These are phyloP conservation scores for Bimuria novae-zelandiae DNA, from an alignment of 2,329 filamentous ascomycete genomes.

Conservation along the genomic window DNA sequence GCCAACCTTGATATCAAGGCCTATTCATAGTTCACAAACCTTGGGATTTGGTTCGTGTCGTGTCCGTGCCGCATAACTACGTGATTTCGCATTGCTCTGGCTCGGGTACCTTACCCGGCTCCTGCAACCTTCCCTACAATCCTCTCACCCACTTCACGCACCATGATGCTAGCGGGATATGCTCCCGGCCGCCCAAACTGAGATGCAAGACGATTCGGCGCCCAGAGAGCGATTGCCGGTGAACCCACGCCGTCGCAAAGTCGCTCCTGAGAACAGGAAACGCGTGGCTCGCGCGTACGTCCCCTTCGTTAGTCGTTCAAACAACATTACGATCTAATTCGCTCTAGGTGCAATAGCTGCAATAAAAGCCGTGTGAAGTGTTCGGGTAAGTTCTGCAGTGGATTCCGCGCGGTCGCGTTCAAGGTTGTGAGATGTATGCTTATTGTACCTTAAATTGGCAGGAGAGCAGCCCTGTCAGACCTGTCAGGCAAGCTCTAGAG, in stretches of 20 bases:
- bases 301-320: not conserved
- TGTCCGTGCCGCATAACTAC: not conserved
- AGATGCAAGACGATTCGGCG: constrained; percentile 3
- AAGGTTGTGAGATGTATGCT: not conserved
- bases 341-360: constrained; percentile 32
- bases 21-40: not conserved
- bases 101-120: constrained; percentile 1
- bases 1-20: not conserved
- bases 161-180: not conserved
- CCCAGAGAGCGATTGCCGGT: constrained; percentile 23
- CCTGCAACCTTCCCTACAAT: constrained; percentile 4
- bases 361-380: constrained; percentile 33
- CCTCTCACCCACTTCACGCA: not conserved
- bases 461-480: constrained; percentile 31
- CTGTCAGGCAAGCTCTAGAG: constrained; percentile 22
- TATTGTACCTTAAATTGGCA: not conserved
- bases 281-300: constrained; percentile 30
- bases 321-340: constrained; percentile 1
- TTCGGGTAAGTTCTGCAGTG: constrained; percentile 18
- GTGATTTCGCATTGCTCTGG: not conserved
- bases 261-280: constrained; percentile 27
- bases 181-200: not conserved
- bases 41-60: too few species aligned
- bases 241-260: constrained; percentile 30
- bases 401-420: not conserved